Conservation (phyloP, 495 filamentous ascomycete genomes). For the Clavariopsis aquatica region DNA sequence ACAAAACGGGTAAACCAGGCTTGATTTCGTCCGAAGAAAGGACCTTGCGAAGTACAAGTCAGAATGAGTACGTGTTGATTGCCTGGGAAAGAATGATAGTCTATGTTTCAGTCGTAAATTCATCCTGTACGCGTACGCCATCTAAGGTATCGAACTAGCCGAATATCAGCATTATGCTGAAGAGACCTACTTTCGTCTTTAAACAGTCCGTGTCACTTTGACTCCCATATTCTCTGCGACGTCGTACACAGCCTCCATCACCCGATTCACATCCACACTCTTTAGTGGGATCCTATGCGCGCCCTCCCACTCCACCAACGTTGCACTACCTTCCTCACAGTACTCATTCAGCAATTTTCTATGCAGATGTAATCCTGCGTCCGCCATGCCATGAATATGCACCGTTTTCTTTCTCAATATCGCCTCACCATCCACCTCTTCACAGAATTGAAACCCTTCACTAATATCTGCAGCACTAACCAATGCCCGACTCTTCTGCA, state of each 20-base stretch:
- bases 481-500: conserved; percentile 32
- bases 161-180: neutral
- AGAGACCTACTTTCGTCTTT: neutral
- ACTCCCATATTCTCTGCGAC: conserved; percentile 47
- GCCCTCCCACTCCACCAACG: conserved; percentile 63
- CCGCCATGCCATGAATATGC: conserved; percentile 63
- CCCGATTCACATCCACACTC: conserved; percentile 52
- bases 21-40: neutral
- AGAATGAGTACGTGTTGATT: neutral
- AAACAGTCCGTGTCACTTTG: conserved; percentile 28
- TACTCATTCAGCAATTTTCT: conserved; percentile 53
- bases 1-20: neutral
- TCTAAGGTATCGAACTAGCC: neutral
- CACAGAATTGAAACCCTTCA: conserved; percentile 45
- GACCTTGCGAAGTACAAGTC: neutral
- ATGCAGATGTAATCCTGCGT: conserved; percentile 57
- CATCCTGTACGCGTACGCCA: neutral
- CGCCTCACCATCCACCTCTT: conserved; percentile 39
- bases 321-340: conserved; percentile 49
- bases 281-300: conserved; percentile 62
- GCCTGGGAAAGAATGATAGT: neutral
- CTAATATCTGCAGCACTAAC: conserved; percentile 42
- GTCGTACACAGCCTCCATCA: conserved; percentile 52
- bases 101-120: neutral
- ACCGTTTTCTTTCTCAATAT: conserved; percentile 57